These are phyloP conservation scores for Salix koriyanagi DNA, from an alignment of 345 rosid genomes.

Conservation along the genomic window DNA sequence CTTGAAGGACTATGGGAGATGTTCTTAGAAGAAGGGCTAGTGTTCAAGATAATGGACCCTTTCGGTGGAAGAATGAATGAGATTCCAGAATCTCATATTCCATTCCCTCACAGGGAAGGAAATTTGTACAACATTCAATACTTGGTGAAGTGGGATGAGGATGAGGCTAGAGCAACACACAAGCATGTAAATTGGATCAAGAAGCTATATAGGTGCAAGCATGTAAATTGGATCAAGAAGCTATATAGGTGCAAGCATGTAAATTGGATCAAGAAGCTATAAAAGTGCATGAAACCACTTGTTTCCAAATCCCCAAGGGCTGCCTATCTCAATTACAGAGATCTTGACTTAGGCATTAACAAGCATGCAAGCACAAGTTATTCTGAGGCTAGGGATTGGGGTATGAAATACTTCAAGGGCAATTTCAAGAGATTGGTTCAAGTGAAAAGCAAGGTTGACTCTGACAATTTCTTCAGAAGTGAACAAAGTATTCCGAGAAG, in stretches of 20 bases:
- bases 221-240: slow-evolving; percentile 10
- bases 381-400: slow-evolving; percentile 18
- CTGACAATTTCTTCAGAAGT: slow-evolving; percentile 16
- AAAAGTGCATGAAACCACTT: slow-evolving; percentile 12
- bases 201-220: slow-evolving; percentile 1
- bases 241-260: slow-evolving; percentile 4
- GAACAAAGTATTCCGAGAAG: slow-evolving; percentile 16
- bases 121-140: slow-evolving; percentile 22
- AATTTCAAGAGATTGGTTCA: slow-evolving; percentile 21
- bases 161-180: neutral
- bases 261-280: slow-evolving; percentile 12
- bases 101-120: slow-evolving; percentile 23
- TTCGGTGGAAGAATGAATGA: slow-evolving; percentile 21
- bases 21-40: slow-evolving; percentile 11
- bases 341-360: slow-evolving; percentile 22
- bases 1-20: slow-evolving; percentile 5
- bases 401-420: slow-evolving; percentile 14
- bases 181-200: slow-evolving; percentile 15
- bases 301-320: slow-evolving; percentile 21
- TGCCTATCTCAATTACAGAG: slow-evolving; percentile 26
- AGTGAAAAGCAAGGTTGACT: slow-evolving; percentile 17
- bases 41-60: slow-evolving; percentile 15
- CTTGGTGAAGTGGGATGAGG: slow-evolving; percentile 21
- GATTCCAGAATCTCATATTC: slow-evolving; percentile 14
- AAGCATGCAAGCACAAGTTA: slow-evolving; percentile 3